These are phyloP conservation scores for Trifolium pratense DNA, from an alignment of 306 rosid genomes.

Conservation along the genomic window DNA sequence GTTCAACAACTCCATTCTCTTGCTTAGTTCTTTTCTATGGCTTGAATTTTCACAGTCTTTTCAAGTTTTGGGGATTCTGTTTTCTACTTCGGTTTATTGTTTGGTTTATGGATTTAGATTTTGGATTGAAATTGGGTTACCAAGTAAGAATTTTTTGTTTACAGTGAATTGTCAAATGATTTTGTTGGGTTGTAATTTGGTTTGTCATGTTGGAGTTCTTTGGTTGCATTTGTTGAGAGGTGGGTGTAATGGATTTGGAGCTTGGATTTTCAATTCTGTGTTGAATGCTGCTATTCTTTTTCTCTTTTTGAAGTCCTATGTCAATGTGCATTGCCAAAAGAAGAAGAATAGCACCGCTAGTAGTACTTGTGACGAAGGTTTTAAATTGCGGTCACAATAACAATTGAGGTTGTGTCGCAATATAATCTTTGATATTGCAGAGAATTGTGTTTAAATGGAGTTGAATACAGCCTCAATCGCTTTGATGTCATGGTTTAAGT, in stretches of 20 bases:
- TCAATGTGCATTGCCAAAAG: conserved; percentile 18
- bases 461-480: too few species aligned
- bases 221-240: conserved; percentile 63
- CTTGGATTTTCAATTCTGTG: conserved; percentile 65
- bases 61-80: conserved; percentile 53
- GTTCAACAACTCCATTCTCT: conserved; percentile 56
- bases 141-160: conserved; percentile 47
- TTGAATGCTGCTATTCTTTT: conserved; percentile 60
- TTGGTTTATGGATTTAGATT: conserved; percentile 59
- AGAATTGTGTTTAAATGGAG: too few species aligned
- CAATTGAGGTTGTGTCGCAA: not conserved
- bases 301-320: conserved; percentile 54
- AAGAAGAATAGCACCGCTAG: not conserved
- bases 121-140: conserved; percentile 54
- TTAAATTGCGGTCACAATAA: not conserved
- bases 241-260: conserved; percentile 80
- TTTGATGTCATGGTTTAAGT: not conserved
- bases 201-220: conserved; percentile 66
- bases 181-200: conserved; percentile 54
- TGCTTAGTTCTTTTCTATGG: conserved; percentile 66
- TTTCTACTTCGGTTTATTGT: conserved; percentile 53
- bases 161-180: conserved; percentile 56
- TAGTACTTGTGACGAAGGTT: not conserved
- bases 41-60: conserved; percentile 74
- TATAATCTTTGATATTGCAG: too few species aligned